These are phyloP conservation scores for Apiospora hydei DNA, from an alignment of 2,329 filamentous ascomycete species.

Conservation along the genomic window DNA sequence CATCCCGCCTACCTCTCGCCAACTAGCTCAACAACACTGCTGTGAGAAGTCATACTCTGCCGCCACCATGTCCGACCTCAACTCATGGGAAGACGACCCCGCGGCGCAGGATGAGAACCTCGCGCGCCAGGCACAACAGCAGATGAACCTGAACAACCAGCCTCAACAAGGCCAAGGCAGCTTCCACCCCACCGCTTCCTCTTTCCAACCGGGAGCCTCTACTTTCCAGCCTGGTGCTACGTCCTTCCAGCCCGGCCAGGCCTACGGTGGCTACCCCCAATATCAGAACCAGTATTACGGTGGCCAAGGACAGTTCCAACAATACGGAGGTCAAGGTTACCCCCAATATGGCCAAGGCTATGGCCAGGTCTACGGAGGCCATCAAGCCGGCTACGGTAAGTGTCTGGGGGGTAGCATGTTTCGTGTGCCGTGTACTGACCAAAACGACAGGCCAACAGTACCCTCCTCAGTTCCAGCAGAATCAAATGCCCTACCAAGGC, in stretches of 20 bases:
- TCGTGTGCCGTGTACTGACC: constrained; percentile 30
- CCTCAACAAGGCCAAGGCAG: constrained; percentile 50
- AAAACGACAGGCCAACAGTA: constrained; percentile 54
- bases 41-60: constrained; percentile 3
- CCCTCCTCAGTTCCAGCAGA: constrained; percentile 59
- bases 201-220: constrained; percentile 74
- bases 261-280: constrained; percentile 41
- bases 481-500: constrained; percentile 40
- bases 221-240: constrained; percentile 65
- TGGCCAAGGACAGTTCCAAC: constrained; percentile 69
- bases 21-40: background rate
- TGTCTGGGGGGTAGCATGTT: background rate
- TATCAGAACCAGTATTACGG: constrained; percentile 42
- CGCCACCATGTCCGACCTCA: constrained; percentile 80
- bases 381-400: constrained; percentile 52
- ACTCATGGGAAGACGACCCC: constrained; percentile 94
- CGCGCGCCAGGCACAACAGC: constrained; percentile 78
- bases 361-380: constrained; percentile 53
- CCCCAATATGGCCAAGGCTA: constrained; percentile 58
- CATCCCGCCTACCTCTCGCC: background rate
- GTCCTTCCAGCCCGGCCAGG: constrained; percentile 72
- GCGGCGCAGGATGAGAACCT: constrained; percentile 80
- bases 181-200: constrained; percentile 56
- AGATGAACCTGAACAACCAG: constrained; percentile 65
- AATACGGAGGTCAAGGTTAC: constrained; percentile 53